Base-by-base conservation (phyloP, 2,329 filamentous ascomycete species). In the Aspergillus melleus region DNA sequence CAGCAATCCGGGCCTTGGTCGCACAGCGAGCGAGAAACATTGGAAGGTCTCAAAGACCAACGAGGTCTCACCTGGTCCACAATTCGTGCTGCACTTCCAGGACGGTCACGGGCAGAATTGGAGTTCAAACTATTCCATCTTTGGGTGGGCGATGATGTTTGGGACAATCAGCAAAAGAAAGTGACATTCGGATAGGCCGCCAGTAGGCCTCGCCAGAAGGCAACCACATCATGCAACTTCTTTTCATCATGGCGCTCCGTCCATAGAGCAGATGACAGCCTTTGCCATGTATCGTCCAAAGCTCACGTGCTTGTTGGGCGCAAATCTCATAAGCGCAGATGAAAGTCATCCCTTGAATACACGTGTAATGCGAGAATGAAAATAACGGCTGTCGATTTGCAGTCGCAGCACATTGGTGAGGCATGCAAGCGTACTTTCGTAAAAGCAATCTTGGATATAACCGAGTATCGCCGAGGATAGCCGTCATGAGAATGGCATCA, bases 81-180 rank as follows among this genome's bases (percentile, higher is more conserved):
- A 20, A 68, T 76, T 32, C 66, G 65, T 47, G 55, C 58, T 19
- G 58, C 61, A n/a, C 57, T 77, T n/a, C 71, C 70, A 6, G 63
- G 65, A 30, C 69, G 73, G 22, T 67, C 70, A 16, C 63, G 64
- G 49, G 59, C 65, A 20, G 73, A 75, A 54, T 65, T 75, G 30
- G 74, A 77, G 55, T 72, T 71, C 59, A 68, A 76, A 53, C 57
- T 76, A 55, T 60, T 77, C 58, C 66, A 67, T 55, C 63, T 70
- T 24, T 76, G 72, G 71, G 68, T 63, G 49, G 66, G 66, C 11
- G 66, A 66, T 46, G 63, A 66, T 19, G 59, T 60, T 29, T 64
- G 59, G 61, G 59, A 57, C 54, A 52, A 54, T 55, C 50, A 61
- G 49, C 51, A 57, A 9, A 36, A 47, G 49, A 53, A 58, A 10